Percentiles rank a stretch among this genome's conserved stretches.
Conservation (phyloP, 2,329 filamentous ascomycete genomes). For the Clonostachys byssicola region DNA sequence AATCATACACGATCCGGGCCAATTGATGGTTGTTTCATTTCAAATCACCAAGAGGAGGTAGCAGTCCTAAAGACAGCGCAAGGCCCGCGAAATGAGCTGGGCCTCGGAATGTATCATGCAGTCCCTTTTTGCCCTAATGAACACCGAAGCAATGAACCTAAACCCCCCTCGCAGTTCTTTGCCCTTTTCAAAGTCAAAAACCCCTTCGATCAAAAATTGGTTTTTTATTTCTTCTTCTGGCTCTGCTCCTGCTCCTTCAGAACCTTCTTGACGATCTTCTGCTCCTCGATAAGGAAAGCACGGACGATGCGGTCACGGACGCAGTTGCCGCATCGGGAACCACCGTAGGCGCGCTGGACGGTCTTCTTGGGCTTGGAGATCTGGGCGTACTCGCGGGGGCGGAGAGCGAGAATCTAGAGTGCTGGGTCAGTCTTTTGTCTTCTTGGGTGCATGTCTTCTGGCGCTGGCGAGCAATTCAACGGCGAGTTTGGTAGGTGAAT, state of each 20-base stretch:
- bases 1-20: slow-evolving; percentile 10
- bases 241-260: slow-evolving; percentile 92
- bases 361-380: slow-evolving; percentile 99
- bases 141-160: slow-evolving; percentile 49
- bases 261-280: slow-evolving; percentile 99
- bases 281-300: slow-evolving; percentile 99
- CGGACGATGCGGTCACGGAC: slow-evolving; percentile 97
- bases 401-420: slow-evolving; percentile 82
- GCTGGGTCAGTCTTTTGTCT: too few relatives aligned
- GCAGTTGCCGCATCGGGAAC: slow-evolving; percentile 97
- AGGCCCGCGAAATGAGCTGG: slow-evolving; percentile 12
- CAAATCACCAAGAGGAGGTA: slow-evolving; percentile 38
- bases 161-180: slow-evolving; percentile 1
- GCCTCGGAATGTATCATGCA: slow-evolving; percentile 36
- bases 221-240: slow-evolving; percentile 64
- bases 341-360: slow-evolving; percentile 96
- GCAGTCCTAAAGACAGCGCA: slow-evolving; percentile 38
- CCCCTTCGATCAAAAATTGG: background rate
- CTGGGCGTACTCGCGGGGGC: slow-evolving; percentile 94
- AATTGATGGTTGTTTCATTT: slow-evolving; percentile 37
- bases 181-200: slow-evolving; percentile 1
- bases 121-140: slow-evolving; percentile 41
- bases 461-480: too few relatives aligned
- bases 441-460: too few relatives aligned
- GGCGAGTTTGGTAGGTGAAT: too few relatives aligned